A percentile compares a stretch with the other conserved stretches of the same genome.
phyloP scores from a whole-genome alignment of 495 filamentous ascomycete genomes.

The Apiosordaria backusii region DNA sequence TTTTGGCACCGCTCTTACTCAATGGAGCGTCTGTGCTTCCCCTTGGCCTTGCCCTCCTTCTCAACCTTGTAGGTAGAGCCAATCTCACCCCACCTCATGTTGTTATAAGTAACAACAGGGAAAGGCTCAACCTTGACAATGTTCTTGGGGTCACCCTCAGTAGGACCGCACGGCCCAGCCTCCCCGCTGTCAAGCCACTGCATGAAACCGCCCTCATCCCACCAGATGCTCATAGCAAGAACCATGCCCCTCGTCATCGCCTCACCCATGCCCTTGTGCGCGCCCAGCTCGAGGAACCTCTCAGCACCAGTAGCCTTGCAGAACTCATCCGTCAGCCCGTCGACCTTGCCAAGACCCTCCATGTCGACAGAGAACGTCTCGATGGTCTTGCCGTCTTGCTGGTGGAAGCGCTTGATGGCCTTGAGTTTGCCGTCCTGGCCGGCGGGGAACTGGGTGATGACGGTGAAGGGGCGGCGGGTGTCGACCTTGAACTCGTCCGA shows the following conservation, averaged over 20 bases:
- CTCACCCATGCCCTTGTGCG: slow-evolving; percentile 53
- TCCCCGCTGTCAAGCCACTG: slow-evolving; percentile 58
- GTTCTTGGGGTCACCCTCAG: slow-evolving; percentile 46
- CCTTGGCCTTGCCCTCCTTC: slow-evolving; percentile 23
- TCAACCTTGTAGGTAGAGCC: slow-evolving; percentile 52
- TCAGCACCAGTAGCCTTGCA: slow-evolving; percentile 56
- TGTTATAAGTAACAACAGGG: slow-evolving; percentile 57
- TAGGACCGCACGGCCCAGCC: slow-evolving; percentile 58
- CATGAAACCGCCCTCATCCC: slow-evolving; percentile 57
- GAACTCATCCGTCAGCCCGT: slow-evolving; percentile 55
- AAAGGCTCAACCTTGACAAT: slow-evolving; percentile 47
- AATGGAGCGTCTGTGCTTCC: slow-evolving; percentile 1
- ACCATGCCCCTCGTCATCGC: slow-evolving; percentile 61
- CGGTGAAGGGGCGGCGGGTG: slow-evolving; percentile 52
- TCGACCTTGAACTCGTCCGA: slow-evolving; percentile 24
- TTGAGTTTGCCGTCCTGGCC: slow-evolving; percentile 46
- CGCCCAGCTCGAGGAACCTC: slow-evolving; percentile 52
- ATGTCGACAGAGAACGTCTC: slow-evolving; percentile 12
- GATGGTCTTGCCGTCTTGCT: slow-evolving; percentile 55
- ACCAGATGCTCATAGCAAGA: slow-evolving; percentile 61
- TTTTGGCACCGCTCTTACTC: slow-evolving; percentile 28
- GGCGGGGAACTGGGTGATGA: slow-evolving; percentile 68
- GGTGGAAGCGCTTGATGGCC: slow-evolving; percentile 59
- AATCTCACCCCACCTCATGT: slow-evolving; percentile 65
- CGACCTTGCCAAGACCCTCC: slow-evolving; percentile 24